Evolutionary conservation across 768 basidiomycete genomes (phyloP).

Genomic region (Mycena floridula): DNA sequence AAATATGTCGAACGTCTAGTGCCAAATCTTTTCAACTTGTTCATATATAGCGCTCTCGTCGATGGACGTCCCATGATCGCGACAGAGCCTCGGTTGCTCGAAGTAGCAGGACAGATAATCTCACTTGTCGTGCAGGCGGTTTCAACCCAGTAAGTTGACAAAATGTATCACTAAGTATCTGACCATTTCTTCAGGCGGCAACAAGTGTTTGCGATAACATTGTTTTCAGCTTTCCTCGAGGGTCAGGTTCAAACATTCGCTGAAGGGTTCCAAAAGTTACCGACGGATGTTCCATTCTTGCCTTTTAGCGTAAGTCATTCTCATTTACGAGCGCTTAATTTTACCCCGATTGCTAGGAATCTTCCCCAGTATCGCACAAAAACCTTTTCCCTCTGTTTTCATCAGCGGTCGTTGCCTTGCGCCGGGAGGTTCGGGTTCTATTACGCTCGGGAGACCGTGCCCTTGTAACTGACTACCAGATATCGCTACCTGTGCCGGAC

Average conservation of each 20-base stretch:
- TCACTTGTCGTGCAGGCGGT: conserved; percentile 62
- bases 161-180: too few relatives aligned
- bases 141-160: conserved; percentile 51
- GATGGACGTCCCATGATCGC: conserved; percentile 23
- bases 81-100: conserved; percentile 46
- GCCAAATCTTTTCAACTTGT: conserved; percentile 62
- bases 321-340: not conserved
- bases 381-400: conserved; percentile 65
- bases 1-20: conserved; percentile 79
- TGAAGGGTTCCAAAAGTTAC: conserved; percentile 48
- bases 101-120: conserved; percentile 60
- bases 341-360: conserved; percentile 26
- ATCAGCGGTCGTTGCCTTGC: conserved; percentile 56
- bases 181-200: conserved; percentile 57
- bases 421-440: conserved; percentile 50
- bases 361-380: conserved; percentile 42
- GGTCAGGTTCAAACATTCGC: conserved; percentile 49
- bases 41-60: conserved; percentile 35
- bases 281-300: conserved; percentile 29
- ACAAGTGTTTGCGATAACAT: conserved; percentile 39
- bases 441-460: not conserved
- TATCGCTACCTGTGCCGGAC: conserved; percentile 42
- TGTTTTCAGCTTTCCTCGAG: conserved; percentile 51
- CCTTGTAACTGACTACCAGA: conserved; percentile 28
- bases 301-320: conserved; percentile 43